Conservation (phyloP, 176 grass and related monocot genomes). For the Rhipidocladum racemiflorum region DNA sequence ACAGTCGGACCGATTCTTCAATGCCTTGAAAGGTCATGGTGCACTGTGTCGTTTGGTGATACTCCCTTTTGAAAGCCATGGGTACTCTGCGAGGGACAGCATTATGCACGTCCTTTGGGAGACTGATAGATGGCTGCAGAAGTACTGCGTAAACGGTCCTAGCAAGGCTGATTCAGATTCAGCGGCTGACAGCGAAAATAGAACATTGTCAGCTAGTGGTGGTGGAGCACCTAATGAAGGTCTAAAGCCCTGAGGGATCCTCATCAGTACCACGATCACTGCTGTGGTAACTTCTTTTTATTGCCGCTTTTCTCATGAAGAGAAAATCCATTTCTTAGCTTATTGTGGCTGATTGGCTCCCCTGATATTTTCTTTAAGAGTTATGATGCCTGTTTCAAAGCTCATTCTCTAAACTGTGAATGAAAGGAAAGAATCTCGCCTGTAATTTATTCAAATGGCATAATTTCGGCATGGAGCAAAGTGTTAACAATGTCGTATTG, state of each 20-base stretch:
- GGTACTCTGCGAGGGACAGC: constrained; percentile 94
- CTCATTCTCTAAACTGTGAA: constrained; percentile 6
- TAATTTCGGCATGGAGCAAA: constrained; percentile 1
- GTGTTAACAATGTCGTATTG: neutral
- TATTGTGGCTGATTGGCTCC: neutral
- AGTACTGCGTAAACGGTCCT: constrained; percentile 63
- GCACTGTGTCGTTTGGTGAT: constrained; percentile 84
- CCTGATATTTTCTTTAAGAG: neutral
- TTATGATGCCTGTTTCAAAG: neutral
- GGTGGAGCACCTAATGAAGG: constrained; percentile 50
- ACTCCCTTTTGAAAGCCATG: constrained; percentile 95
- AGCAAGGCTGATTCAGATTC: constrained; percentile 45
- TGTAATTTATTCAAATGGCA: constrained; percentile 8
- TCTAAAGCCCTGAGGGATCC: constrained; percentile 38
- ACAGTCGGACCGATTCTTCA: constrained; percentile 98
- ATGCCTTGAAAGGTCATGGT: constrained; percentile 98
- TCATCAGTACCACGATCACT: constrained; percentile 52
- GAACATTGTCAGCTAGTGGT: constrained; percentile 58
- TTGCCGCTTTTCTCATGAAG: constrained; percentile 20
- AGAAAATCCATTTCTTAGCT: neutral
- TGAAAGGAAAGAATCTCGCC: neutral
- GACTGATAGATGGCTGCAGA: constrained; percentile 89
- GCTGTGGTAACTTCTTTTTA: constrained; percentile 69
- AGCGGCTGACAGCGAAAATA: constrained; percentile 43
- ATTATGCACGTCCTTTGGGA: constrained; percentile 99